These are phyloP conservation scores for Stentor roeselii DNA, from an alignment of 73 alveolate species.

Conservation along the genomic window DNA sequence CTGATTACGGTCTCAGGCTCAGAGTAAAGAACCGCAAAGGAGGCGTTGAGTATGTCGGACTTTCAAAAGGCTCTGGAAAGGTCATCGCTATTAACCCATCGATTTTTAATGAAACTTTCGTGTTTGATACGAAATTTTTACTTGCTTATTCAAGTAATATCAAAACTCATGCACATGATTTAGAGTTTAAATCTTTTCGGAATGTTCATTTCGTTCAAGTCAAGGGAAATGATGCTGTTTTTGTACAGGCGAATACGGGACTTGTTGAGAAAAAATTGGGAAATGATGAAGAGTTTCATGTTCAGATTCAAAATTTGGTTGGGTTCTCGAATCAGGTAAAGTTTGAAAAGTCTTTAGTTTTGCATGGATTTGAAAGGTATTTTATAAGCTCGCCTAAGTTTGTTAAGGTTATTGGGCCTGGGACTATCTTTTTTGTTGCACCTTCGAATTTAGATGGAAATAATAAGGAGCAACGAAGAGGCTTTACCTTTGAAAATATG, in stretches of 20 bases:
- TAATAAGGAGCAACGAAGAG: too few relatives aligned
- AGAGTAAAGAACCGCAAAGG: conserved; percentile 13
- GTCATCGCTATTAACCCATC: background rate
- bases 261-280: conserved; percentile 1
- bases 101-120: background rate
- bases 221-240: background rate
- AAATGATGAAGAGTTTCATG: background rate
- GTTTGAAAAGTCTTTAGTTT: background rate
- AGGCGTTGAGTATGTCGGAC: conserved; percentile 13
- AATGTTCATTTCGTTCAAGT: background rate
- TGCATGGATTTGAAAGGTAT: background rate
- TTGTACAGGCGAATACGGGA: background rate
- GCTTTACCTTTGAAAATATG: too few relatives aligned
- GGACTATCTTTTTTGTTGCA: background rate
- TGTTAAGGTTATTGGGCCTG: background rate
- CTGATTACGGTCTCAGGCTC: background rate
- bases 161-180: background rate
- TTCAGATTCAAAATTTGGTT: background rate
- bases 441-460: too few relatives aligned
- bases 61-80: background rate
- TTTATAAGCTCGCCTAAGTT: background rate
- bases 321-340: background rate
- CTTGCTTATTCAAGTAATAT: background rate
- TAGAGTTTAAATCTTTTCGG: background rate
- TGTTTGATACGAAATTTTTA: background rate